phyloP scores from a whole-genome alignment of 2,329 filamentous ascomycete species.

The Colletotrichum spaethianum region DNA sequence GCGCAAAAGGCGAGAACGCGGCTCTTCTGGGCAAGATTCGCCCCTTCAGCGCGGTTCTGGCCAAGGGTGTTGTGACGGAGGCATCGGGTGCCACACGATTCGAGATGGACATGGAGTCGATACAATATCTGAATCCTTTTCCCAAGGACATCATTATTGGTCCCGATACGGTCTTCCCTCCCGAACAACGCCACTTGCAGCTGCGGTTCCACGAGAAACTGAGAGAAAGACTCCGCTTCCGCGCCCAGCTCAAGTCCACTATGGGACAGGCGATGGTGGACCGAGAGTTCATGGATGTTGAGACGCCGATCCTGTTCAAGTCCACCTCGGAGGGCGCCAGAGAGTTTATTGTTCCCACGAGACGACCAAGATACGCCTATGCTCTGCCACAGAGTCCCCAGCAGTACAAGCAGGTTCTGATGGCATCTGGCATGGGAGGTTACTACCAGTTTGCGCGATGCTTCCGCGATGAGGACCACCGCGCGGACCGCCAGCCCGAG shows the following conservation, averaged over 20 bases:
- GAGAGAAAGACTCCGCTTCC: conserved; percentile 77
- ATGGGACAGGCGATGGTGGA: conserved; percentile 68
- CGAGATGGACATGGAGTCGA: conserved; percentile 73
- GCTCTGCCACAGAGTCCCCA: conserved; percentile 96
- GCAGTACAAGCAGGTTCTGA: conserved; percentile 98
- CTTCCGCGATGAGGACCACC: conserved; percentile 94
- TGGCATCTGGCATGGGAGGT: conserved; percentile 85
- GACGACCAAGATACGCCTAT: conserved; percentile 83
- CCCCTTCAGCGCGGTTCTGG: conserved; percentile 67
- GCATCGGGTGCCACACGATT: conserved; percentile 46
- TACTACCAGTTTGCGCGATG: conserved; percentile 97
- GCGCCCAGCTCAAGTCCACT: conserved; percentile 71
- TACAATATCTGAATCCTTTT: conserved; percentile 81
- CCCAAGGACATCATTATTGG: conserved; percentile 84
- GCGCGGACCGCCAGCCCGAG: conserved; percentile 94
- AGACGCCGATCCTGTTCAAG: conserved; percentile 96
- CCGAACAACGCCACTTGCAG: conserved; percentile 85
- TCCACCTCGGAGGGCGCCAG: conserved; percentile 96
- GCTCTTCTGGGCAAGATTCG: conserved; percentile 62
- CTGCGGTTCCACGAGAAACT: conserved; percentile 81
- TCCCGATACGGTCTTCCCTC: conserved; percentile 79
- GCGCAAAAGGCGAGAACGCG: conserved; percentile 55
- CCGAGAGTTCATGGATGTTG: conserved; percentile 81
- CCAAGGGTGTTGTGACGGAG: conserved; percentile 54
- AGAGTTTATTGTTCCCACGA: conserved; percentile 93